Percentiles rank a stretch among this genome's conserved stretches.
Evolutionary conservation across 2,329 filamentous ascomycete genomes (phyloP).

Genomic region (Penicillium aurantiogriseum): DNA sequence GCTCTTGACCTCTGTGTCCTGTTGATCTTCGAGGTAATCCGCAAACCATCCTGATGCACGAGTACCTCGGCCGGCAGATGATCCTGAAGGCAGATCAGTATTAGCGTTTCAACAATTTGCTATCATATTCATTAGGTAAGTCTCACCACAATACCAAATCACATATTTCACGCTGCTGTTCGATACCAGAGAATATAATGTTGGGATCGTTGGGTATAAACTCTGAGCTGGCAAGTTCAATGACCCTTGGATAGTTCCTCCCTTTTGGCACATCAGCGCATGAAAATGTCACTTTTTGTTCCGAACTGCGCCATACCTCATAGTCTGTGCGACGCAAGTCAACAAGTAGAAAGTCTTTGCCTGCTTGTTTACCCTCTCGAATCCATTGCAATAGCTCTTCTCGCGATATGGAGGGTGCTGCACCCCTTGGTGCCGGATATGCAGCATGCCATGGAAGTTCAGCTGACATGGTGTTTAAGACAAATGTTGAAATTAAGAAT

Average conservation of each 20-base stretch:
- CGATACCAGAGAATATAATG: conserved; percentile 34
- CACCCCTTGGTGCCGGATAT: conserved; percentile 39
- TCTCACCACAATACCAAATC: conserved; percentile 45
- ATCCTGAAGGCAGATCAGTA: conserved; percentile 42
- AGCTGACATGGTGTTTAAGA: not conserved
- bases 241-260: conserved; percentile 60
- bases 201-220: conserved; percentile 38
- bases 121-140: not conserved
- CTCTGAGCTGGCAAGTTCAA: conserved; percentile 49
- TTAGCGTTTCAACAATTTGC: not conserved
- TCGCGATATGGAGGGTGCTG: conserved; percentile 30
- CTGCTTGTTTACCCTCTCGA: conserved; percentile 26
- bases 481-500: not conserved
- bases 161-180: conserved; percentile 33
- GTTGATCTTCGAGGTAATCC: conserved; percentile 49
- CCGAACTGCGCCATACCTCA: conserved; percentile 36
- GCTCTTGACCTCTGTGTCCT: conserved; percentile 48
- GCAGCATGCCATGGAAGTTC: conserved; percentile 41
- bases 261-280: conserved; percentile 33
- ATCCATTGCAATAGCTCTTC: conserved; percentile 41
- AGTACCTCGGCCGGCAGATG: conserved; percentile 54
- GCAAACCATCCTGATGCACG: conserved; percentile 57
- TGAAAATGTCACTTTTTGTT: not conserved
- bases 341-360: conserved; percentile 43
- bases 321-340: conserved; percentile 50